Percentiles rank a stretch among this genome's conserved stretches.
phyloP scores from a whole-genome alignment of 306 rosid species.

The Psophocarpus tetragonolobus region DNA sequence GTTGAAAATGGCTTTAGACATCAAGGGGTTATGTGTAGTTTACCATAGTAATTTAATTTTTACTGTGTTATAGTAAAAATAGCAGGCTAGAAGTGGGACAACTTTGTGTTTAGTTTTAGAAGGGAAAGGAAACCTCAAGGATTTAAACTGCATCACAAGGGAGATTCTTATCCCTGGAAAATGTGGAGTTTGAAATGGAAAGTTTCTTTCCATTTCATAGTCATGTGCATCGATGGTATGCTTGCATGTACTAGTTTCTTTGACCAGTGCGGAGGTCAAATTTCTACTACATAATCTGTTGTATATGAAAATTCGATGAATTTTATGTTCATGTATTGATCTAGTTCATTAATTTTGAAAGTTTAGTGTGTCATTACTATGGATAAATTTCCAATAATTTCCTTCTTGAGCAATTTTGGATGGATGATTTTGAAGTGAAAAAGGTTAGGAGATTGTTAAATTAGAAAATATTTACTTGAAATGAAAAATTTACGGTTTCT shows the following conservation, averaged over 20 bases:
- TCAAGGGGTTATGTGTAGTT: background rate
- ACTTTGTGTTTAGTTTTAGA: background rate
- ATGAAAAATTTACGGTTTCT: background rate
- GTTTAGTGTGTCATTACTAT: background rate
- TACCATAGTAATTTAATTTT: background rate
- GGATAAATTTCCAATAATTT: background rate
- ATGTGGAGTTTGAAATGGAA: background rate
- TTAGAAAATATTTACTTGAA: background rate
- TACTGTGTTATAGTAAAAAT: background rate
- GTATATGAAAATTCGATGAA: background rate
- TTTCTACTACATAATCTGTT: background rate
- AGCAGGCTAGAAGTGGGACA: background rate
- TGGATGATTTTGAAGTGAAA: background rate
- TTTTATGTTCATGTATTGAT: background rate
- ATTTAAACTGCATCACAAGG: background rate
- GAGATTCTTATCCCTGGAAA: background rate
- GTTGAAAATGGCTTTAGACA: background rate
- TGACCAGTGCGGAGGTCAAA: background rate
- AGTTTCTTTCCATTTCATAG: background rate
- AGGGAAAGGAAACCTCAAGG: background rate
- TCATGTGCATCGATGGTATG: background rate
- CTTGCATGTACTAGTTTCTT: background rate
- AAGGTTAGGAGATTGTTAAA: background rate
- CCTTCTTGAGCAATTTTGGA: background rate
- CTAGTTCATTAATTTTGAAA: background rate